Conservation (phyloP, 1,284 basidiomycete species). For the Trichosporon ovoides region DNA sequence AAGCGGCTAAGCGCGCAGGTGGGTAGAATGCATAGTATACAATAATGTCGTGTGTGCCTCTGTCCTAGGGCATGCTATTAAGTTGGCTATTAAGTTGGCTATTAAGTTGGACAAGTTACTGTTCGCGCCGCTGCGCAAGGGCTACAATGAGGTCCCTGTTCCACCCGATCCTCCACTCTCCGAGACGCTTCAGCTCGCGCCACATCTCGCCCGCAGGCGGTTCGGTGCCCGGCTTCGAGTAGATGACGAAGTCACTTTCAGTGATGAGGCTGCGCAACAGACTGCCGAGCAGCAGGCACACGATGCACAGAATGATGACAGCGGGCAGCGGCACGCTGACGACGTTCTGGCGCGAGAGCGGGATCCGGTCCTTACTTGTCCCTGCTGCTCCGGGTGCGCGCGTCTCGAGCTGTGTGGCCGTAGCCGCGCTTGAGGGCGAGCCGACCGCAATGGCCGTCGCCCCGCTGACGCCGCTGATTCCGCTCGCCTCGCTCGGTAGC, state of each 20-base stretch:
- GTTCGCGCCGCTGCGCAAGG: conserved; percentile 26
- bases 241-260: conserved; percentile 75
- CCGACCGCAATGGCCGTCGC: conserved; percentile 8
- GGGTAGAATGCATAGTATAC: background rate
- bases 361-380: conserved; percentile 2
- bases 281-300: conserved; percentile 86
- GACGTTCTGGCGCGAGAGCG: conserved; percentile 7
- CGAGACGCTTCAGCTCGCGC: conserved; percentile 72
- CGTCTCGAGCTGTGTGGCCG: conserved; percentile 19
- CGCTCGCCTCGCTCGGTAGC: conserved; percentile 5
- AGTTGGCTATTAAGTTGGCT: background rate
- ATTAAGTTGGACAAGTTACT: background rate
- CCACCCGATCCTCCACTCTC: conserved; percentile 55
- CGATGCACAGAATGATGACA: conserved; percentile 71
- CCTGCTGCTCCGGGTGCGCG: background rate
- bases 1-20: no score
- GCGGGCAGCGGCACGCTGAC: conserved; percentile 41
- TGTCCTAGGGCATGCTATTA: background rate
- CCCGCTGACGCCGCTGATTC: background rate
- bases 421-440: no score
- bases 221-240: conserved; percentile 57
- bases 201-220: conserved; percentile 55
- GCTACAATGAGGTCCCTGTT: conserved; percentile 53
- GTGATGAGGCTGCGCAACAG: conserved; percentile 77
- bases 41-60: background rate